Conservation (phyloP, 805 yeast species). For the Ogataea chonburiensis region DNA sequence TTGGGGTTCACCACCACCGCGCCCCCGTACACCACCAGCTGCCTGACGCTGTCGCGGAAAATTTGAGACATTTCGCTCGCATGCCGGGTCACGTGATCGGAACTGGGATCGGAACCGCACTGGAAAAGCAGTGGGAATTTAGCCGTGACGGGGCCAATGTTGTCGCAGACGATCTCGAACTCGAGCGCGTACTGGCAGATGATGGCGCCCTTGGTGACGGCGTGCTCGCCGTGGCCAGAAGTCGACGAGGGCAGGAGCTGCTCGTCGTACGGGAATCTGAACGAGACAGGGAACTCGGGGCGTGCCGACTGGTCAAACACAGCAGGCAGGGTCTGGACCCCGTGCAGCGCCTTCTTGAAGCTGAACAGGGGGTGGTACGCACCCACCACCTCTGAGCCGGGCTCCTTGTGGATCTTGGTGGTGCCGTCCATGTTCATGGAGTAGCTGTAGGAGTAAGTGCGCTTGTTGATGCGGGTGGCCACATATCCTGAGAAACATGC, state of each 20-base stretch:
- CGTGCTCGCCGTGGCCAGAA: conserved; percentile 13
- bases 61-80: conserved; percentile 4
- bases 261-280: conserved; percentile 17
- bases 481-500: conserved; percentile 17
- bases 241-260: conserved; percentile 21
- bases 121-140: conserved; percentile 16
- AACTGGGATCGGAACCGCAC: conserved; percentile 13
- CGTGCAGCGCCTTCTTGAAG: conserved; percentile 2
- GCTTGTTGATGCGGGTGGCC: conserved; percentile 11
- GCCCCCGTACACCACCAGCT: conserved; percentile 11
- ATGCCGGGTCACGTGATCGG: conserved; percentile 8
- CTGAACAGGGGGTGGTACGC: conserved; percentile 14
- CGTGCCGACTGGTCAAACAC: conserved; percentile 4
- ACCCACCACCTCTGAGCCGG: conserved; percentile 8
- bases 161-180: conserved; percentile 9
- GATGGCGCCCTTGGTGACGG: conserved; percentile 13
- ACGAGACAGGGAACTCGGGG: conserved; percentile 10
- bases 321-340: background rate
- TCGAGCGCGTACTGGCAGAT: conserved; percentile 17
- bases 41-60: conserved; percentile 13
- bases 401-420: conserved; percentile 4
- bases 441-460: conserved; percentile 10
- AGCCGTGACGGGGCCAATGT: conserved; percentile 6
- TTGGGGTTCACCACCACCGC: conserved; percentile 16
- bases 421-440: conserved; percentile 17